Evolutionary conservation across 2,329 filamentous ascomycete species (phyloP).

Genomic region (Colletotrichum lupini): DNA sequence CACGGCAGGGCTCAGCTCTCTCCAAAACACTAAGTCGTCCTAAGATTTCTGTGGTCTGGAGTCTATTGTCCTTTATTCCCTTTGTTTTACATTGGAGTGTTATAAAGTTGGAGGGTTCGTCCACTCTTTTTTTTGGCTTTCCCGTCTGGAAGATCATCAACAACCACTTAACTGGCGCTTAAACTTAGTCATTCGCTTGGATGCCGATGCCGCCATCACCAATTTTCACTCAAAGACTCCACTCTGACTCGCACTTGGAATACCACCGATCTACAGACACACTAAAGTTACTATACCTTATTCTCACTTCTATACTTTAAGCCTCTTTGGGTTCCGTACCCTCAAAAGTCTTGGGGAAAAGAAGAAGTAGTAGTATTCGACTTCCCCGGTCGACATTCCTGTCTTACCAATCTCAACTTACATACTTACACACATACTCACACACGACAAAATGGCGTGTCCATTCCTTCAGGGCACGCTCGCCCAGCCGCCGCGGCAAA

Average conservation of each 20-base stretch:
- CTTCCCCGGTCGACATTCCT: background rate
- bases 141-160: constrained; percentile 19
- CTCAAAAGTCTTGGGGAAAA: constrained; percentile 3
- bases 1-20: background rate
- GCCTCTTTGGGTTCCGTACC: background rate
- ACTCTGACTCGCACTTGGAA: constrained; percentile 10
- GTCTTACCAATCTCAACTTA: background rate
- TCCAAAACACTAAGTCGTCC: constrained; percentile 1
- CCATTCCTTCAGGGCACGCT: constrained; percentile 30
- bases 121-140: constrained; percentile 11
- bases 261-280: background rate
- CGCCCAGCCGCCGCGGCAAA: constrained; percentile 21
- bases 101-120: constrained; percentile 27
- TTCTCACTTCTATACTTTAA: background rate
- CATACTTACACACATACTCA: background rate
- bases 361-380: background rate
- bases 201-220: constrained; percentile 25
- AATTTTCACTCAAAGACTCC: constrained; percentile 22
- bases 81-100: background rate
- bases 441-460: constrained; percentile 20
- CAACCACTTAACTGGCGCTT: background rate
- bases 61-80: background rate
- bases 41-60: constrained; percentile 1
- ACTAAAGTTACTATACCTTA: background rate
- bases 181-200: constrained; percentile 25